A percentile compares a stretch with the other conserved stretches of the same genome.
Evolutionary conservation across 441 rosid genomes (phyloP).

Genomic region (Croton setiger): DNA sequence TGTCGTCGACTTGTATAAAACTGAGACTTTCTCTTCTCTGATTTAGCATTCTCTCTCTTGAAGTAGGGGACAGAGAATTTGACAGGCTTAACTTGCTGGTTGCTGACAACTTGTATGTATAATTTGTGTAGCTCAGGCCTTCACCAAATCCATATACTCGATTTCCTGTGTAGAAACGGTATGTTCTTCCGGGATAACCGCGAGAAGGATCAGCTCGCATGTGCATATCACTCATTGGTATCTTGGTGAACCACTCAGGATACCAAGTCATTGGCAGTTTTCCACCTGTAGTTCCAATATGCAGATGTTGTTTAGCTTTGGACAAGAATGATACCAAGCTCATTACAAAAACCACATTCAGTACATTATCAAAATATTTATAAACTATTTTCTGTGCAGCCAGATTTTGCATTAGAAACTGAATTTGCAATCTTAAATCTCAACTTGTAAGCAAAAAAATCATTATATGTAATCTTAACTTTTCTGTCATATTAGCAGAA

Average conservation of each 20-base stretch:
- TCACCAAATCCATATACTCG: constrained; percentile 65
- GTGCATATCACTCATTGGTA: constrained; percentile 83
- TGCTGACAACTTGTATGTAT: constrained; percentile 53
- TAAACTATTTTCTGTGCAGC: neutral
- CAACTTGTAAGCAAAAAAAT: neutral
- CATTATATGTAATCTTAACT: neutral
- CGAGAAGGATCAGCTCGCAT: constrained; percentile 61
- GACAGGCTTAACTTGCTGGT: constrained; percentile 48
- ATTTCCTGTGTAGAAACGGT: constrained; percentile 70
- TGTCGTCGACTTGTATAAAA: constrained; percentile 29
- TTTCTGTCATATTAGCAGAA: neutral
- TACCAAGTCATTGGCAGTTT: constrained; percentile 95
- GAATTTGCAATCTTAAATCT: neutral
- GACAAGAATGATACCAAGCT: neutral
- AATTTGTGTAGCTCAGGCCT: constrained; percentile 74
- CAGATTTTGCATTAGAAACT: neutral
- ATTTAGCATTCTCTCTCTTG: constrained; percentile 37
- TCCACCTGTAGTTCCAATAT: constrained; percentile 44
- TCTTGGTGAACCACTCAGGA: constrained; percentile 59
- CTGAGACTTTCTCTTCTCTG: constrained; percentile 27
- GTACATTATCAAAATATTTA: neutral
- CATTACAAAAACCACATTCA: no score
- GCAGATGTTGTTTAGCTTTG: constrained; percentile 1
- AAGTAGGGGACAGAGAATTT: constrained; percentile 24
- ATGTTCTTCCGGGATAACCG: constrained; percentile 81